A percentile compares a stretch with the other conserved stretches of the same genome.
phyloP scores from a whole-genome alignment of 768 basidiomycete genomes.

The Royoungia palumana region DNA sequence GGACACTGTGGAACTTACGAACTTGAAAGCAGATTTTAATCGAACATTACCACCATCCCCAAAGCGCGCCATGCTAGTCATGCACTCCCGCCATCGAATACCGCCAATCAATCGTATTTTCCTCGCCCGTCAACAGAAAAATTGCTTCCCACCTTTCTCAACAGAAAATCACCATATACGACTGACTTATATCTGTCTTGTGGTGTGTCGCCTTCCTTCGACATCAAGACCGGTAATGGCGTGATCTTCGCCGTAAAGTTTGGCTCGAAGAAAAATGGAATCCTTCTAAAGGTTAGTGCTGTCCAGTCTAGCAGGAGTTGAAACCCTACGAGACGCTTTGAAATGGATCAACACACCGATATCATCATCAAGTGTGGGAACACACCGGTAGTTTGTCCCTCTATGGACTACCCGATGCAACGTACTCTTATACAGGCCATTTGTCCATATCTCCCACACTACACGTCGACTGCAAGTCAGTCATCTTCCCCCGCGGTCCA shows the following conservation, averaged over 20 bases:
- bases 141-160: constrained; percentile 69
- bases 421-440: constrained; percentile 83
- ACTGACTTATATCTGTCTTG: constrained; percentile 44
- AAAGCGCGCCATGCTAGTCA: too few relatives aligned
- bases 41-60: too few relatives aligned
- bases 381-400: constrained; percentile 61
- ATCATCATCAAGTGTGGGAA: background rate
- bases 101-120: constrained; percentile 25
- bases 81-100: background rate
- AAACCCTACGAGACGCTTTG: constrained; percentile 68
- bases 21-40: too few relatives aligned
- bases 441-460: constrained; percentile 95
- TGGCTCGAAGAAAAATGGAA: constrained; percentile 95
- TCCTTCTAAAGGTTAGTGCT: constrained; percentile 38
- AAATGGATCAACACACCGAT: constrained; percentile 6
- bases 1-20: too few relatives aligned
- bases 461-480: constrained; percentile 2
- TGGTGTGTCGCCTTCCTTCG: constrained; percentile 10
- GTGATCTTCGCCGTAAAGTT: constrained; percentile 70
- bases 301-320: background rate
- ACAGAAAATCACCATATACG: constrained; percentile 76
- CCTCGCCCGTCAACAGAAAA: constrained; percentile 48
- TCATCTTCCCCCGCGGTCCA: background rate
- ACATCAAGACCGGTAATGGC: constrained; percentile 56
- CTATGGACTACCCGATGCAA: constrained; percentile 86